Percentiles rank a stretch among this genome's conserved stretches.
Evolutionary conservation across 169 alveolate genomes (phyloP).

Genomic region (Babesia divergens): DNA sequence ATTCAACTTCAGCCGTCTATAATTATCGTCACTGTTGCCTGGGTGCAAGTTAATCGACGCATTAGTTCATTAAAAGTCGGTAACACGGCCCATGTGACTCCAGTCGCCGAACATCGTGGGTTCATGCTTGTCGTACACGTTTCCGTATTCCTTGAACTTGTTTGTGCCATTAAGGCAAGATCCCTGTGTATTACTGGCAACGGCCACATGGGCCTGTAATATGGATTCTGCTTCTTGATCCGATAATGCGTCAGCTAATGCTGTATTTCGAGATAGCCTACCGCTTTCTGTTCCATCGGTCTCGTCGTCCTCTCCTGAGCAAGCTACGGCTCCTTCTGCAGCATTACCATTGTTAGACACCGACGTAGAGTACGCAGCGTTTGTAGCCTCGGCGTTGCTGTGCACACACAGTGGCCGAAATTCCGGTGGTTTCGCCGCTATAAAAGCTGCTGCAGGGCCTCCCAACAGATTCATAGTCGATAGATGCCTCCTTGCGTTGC

Average conservation of each 20-base stretch:
- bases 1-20: too few species aligned
- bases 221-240: not conserved
- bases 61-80: constrained; percentile 61
- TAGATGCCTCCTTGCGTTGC: not conserved
- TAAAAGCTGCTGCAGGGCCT: not conserved
- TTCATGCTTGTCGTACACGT: constrained; percentile 72
- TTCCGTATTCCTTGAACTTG: constrained; percentile 66
- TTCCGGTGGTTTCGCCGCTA: not conserved
- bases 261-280: not conserved
- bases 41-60: too few species aligned
- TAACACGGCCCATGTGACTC: constrained; percentile 78
- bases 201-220: not conserved
- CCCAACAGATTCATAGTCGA: not conserved
- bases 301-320: constrained; percentile 31
- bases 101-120: constrained; percentile 82
- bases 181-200: not conserved
- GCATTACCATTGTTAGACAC: not conserved
- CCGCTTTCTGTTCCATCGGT: constrained; percentile 47
- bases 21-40: too few species aligned
- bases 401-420: not conserved
- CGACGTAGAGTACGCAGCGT: not conserved
- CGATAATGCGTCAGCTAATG: not conserved
- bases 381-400: not conserved
- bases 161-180: not conserved
- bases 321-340: not conserved